Percentiles rank a stretch among this genome's conserved stretches.
phyloP scores from a whole-genome alignment of 768 basidiomycete genomes.

The Lactifluus hygrophoroides region DNA sequence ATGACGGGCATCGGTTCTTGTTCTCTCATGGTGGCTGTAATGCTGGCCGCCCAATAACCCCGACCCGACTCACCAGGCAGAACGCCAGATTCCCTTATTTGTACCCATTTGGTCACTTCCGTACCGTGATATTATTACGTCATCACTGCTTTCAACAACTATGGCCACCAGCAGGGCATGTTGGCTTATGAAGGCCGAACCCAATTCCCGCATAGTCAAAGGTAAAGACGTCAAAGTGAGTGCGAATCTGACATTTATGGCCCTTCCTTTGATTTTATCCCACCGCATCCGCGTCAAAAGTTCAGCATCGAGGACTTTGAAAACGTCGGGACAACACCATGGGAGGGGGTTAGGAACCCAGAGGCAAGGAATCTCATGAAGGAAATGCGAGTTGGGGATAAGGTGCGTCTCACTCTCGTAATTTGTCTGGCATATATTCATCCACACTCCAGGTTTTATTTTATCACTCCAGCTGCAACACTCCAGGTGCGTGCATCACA shows the following conservation, averaged over 20 bases:
- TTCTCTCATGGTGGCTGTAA: slow-evolving; percentile 21
- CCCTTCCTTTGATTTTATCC: neutral
- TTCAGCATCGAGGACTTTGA: slow-evolving; percentile 88
- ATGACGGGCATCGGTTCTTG: slow-evolving; percentile 28
- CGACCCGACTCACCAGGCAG: no score
- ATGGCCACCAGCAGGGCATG: slow-evolving; percentile 19
- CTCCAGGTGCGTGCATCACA: slow-evolving; percentile 45
- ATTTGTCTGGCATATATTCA: neutral
- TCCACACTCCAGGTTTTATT: slow-evolving; percentile 52
- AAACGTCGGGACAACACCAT: slow-evolving; percentile 54
- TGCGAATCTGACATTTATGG: slow-evolving; percentile 21
- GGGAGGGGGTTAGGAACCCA: slow-evolving; percentile 85
- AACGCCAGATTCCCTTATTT: slow-evolving; percentile 5
- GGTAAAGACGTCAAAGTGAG: slow-evolving; percentile 77
- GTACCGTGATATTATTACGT: slow-evolving; percentile 5
- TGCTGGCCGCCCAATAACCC: neutral
- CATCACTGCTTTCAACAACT: neutral
- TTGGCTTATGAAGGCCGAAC: slow-evolving; percentile 86
- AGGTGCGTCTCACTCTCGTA: slow-evolving; percentile 34
- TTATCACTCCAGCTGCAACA: slow-evolving; percentile 84
- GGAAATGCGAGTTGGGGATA: slow-evolving; percentile 67
- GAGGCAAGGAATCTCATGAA: slow-evolving; percentile 81
- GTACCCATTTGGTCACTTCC: slow-evolving; percentile 3
- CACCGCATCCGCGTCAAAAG: slow-evolving; percentile 23
- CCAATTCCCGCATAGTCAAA: slow-evolving; percentile 74